Conservation (phyloP, 2,329 filamentous ascomycete species). For the Fragosphaeria purpurea region DNA sequence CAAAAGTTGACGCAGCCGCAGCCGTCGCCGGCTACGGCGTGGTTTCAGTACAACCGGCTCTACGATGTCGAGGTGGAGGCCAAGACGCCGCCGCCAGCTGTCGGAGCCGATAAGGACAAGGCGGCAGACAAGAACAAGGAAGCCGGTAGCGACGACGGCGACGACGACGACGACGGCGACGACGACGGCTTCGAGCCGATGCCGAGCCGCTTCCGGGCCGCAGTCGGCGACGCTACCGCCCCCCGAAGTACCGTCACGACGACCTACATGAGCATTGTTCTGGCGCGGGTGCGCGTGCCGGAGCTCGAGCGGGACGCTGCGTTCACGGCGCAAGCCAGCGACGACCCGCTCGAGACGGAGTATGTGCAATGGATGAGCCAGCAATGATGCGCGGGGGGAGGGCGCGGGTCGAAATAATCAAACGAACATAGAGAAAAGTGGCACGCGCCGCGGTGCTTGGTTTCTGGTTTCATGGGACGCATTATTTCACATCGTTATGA, state of each 20-base stretch:
- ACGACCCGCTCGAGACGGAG: conserved; percentile 18
- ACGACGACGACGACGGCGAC: conserved; percentile 20
- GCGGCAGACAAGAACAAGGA: conserved; percentile 18
- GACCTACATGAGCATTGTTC: conserved; percentile 50
- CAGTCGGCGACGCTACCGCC: conserved; percentile 21
- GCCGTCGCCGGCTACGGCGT: conserved; percentile 16
- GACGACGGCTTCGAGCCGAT: conserved; percentile 46
- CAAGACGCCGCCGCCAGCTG: conserved; percentile 19
- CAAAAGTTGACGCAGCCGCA: background rate
- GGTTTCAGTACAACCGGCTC: conserved; percentile 49
- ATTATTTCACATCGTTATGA: too few relatives aligned
- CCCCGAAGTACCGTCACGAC: conserved; percentile 23
- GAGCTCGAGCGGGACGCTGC: conserved; percentile 42
- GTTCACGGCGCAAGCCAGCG: conserved; percentile 37
- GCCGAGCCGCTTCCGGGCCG: conserved; percentile 46
- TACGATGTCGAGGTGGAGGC: conserved; percentile 34
- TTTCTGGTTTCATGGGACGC: too few relatives aligned
- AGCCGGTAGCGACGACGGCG: conserved; percentile 12
- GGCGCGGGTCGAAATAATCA: too few relatives aligned
- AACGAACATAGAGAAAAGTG: conserved; percentile 1
- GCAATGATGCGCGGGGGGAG: background rate
- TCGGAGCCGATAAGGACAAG: background rate
- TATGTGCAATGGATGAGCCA: conserved; percentile 15
- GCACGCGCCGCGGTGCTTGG: background rate
- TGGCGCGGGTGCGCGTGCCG: conserved; percentile 43